phyloP scores from a whole-genome alignment of 1,284 basidiomycete genomes.

The Ganoderma sinense region DNA sequence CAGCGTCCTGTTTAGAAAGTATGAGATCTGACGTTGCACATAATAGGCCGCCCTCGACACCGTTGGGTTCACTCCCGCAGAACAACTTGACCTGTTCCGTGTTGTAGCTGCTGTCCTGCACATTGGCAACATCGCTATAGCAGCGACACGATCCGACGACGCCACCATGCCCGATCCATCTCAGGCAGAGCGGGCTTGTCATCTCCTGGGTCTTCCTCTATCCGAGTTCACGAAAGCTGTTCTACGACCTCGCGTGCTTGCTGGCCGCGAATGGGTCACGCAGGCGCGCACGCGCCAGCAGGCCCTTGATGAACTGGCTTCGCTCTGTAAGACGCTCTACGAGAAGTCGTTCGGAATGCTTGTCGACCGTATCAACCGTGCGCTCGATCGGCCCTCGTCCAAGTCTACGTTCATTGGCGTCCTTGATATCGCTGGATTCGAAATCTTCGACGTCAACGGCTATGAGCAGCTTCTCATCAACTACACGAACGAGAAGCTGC shows the following conservation, averaged over 20 bases:
- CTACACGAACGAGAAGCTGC: slow-evolving; percentile 97
- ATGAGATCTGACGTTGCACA: not conserved
- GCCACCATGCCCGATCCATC: slow-evolving; percentile 86
- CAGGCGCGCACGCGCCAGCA: slow-evolving; percentile 94
- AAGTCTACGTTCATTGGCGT: slow-evolving; percentile 99
- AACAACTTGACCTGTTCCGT: slow-evolving; percentile 95
- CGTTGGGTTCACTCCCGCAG: slow-evolving; percentile 85
- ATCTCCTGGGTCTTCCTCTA: slow-evolving; percentile 92
- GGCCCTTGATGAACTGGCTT: slow-evolving; percentile 91
- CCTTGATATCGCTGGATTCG: slow-evolving; percentile 99
- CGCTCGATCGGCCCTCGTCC: slow-evolving; percentile 90
- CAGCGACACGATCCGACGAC: slow-evolving; percentile 86
- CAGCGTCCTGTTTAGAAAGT: not conserved
- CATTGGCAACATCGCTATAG: slow-evolving; percentile 92
- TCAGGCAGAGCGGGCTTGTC: slow-evolving; percentile 91
- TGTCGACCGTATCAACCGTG: slow-evolving; percentile 95
- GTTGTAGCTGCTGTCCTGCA: slow-evolving; percentile 94
- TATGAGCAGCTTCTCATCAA: slow-evolving; percentile 99
- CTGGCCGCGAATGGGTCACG: slow-evolving; percentile 97
- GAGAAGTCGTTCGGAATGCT: slow-evolving; percentile 96
- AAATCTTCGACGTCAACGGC: slow-evolving; percentile 91
- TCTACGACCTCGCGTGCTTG: slow-evolving; percentile 88
- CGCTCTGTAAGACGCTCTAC: slow-evolving; percentile 96
- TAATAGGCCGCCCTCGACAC: slow-evolving; percentile 79
- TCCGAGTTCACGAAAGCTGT: slow-evolving; percentile 91